Evolutionary conservation across 2,329 filamentous ascomycete genomes (phyloP).

Genomic region (Talaromyces islandicus): DNA sequence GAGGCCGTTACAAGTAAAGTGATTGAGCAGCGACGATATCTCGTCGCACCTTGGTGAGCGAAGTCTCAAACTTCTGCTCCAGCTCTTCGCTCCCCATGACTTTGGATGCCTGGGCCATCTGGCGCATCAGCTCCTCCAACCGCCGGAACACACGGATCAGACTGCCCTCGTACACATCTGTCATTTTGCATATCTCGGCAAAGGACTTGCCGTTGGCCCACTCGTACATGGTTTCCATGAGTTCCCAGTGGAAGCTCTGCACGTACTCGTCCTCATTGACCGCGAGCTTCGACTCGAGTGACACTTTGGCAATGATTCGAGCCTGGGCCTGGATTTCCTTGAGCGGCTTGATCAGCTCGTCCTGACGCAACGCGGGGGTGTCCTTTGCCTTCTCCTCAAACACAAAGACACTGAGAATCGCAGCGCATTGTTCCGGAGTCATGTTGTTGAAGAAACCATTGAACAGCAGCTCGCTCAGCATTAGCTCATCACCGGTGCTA

Average conservation of each 20-base stretch:
- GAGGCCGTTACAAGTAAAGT: constrained; percentile 65
- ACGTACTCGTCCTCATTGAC: constrained; percentile 96
- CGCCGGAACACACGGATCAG: constrained; percentile 94
- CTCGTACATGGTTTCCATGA: constrained; percentile 92
- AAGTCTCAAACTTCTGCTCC: constrained; percentile 83
- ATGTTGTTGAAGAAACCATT: constrained; percentile 98
- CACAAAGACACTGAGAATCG: constrained; percentile 87
- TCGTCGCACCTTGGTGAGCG: constrained; percentile 76
- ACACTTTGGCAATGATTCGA: constrained; percentile 83
- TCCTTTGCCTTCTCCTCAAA: constrained; percentile 94
- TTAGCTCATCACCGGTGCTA: constrained; percentile 89
- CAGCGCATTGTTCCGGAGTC: constrained; percentile 77
- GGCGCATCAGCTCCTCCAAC: constrained; percentile 85
- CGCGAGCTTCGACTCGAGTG: constrained; percentile 85
- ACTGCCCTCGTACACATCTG: constrained; percentile 93
- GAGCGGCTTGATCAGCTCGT: constrained; percentile 80
- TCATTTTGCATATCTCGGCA: constrained; percentile 98
- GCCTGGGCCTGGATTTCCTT: constrained; percentile 84
- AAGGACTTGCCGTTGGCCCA: constrained; percentile 91
- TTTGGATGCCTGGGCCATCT: constrained; percentile 92
- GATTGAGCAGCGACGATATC: constrained; percentile 95
- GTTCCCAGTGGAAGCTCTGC: constrained; percentile 80
- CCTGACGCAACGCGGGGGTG: constrained; percentile 58
- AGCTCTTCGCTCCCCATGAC: constrained; percentile 97
- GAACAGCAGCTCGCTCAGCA: constrained; percentile 89